phyloP scores from a whole-genome alignment of 2,329 filamentous ascomycete species.

The Colletotrichum sp. region DNA sequence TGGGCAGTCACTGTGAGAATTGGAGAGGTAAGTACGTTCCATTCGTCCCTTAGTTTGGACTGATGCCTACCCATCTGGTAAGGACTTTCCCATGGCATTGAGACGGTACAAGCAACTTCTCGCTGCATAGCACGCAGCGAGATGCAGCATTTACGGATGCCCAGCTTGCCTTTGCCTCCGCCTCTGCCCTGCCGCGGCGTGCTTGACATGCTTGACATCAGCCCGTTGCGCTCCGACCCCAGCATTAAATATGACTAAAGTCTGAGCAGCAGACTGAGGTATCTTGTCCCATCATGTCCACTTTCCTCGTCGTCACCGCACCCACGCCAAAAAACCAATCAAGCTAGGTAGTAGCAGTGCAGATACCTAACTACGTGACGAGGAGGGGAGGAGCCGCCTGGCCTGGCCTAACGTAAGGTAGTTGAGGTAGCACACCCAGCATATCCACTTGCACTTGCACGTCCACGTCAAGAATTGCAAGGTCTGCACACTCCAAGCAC shows the following conservation, averaged over 20 bases:
- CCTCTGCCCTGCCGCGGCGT: not conserved
- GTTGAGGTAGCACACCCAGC: not conserved
- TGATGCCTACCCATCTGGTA: not conserved
- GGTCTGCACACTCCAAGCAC: not conserved
- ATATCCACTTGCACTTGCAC: slow-evolving; percentile 8
- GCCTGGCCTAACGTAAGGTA: not conserved
- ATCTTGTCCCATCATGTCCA: not conserved
- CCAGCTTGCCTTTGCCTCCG: not conserved
- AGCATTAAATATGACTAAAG: slow-evolving; percentile 5
- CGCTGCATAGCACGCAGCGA: not conserved
- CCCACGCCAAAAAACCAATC: not conserved
- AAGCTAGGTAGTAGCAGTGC: not conserved
- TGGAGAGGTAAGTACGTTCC: not conserved
- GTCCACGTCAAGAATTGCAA: not conserved
- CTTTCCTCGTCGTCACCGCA: not conserved
- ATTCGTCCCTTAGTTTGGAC: not conserved
- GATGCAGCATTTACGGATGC: not conserved
- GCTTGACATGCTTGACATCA: not conserved
- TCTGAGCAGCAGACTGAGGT: not conserved
- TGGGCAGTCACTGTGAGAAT: not conserved
- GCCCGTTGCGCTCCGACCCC: slow-evolving; percentile 1
- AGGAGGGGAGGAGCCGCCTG: slow-evolving; percentile 3
- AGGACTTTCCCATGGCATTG: not conserved
- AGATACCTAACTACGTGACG: not conserved
- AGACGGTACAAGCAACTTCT: not conserved